phyloP scores from a whole-genome alignment of 129 eudicot species.

The Ambrosia trifida region DNA sequence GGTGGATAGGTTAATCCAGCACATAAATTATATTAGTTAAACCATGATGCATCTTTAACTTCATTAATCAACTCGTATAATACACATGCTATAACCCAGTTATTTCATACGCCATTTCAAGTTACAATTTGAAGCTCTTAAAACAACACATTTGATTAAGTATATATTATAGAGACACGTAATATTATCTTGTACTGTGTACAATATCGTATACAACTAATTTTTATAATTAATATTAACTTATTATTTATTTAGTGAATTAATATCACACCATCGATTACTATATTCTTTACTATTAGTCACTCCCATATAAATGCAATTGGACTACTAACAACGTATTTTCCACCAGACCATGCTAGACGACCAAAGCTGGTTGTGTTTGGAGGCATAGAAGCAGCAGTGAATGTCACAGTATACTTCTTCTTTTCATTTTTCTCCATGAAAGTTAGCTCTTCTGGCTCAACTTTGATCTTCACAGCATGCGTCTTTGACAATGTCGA shows the following conservation, averaged over 20 bases:
- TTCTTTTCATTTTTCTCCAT: constrained; percentile 45
- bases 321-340: constrained; percentile 57
- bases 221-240: no score
- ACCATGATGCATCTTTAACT: no score
- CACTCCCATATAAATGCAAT: constrained; percentile 52
- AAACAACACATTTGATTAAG: not conserved
- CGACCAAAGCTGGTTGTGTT: constrained; percentile 51
- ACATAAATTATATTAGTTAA: no score
- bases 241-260: no score
- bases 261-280: not conserved
- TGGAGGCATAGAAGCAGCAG: constrained; percentile 60
- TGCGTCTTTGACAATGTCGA: constrained; percentile 32
- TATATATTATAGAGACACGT: no score
- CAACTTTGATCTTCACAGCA: constrained; percentile 52
- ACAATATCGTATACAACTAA: no score
- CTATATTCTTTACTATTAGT: constrained; percentile 1
- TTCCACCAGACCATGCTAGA: constrained; percentile 56
- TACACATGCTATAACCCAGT: no score
- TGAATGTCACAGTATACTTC: constrained; percentile 56
- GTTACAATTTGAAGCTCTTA: no score
- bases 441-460: constrained; percentile 52
- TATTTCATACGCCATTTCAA: no score
- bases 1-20: no score
- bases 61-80: no score
- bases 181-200: no score